phyloP scores from a whole-genome alignment of 352 stramenopile species.

The Globisporangium yorkense region DNA sequence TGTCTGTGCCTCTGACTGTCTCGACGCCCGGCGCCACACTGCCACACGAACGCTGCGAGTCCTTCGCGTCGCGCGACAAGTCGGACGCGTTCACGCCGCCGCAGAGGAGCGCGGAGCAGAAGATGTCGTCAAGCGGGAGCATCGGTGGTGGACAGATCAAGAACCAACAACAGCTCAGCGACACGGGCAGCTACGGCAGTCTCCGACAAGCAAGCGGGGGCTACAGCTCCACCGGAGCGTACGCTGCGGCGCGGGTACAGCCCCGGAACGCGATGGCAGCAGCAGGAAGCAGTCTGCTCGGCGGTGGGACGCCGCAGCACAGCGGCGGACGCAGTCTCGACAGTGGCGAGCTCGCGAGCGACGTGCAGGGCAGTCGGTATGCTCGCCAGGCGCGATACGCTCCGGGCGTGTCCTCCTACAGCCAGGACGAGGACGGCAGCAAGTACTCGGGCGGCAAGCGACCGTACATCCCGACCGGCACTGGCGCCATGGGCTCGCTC shows the following conservation, averaged over 20 bases:
- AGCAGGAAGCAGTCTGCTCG: slow-evolving; percentile 56
- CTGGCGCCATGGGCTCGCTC: slow-evolving; percentile 14
- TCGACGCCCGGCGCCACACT: slow-evolving; percentile 47
- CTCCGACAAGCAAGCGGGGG: slow-evolving; percentile 24
- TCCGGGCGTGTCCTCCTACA: slow-evolving; percentile 46
- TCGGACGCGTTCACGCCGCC: slow-evolving; percentile 49
- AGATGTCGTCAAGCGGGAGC: slow-evolving; percentile 36
- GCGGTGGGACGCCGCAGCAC: slow-evolving; percentile 42
- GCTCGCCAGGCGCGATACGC: slow-evolving; percentile 74
- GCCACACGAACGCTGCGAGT: slow-evolving; percentile 38
- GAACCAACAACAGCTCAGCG: slow-evolving; percentile 50
- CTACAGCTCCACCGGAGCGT: slow-evolving; percentile 15
- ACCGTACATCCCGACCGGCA: slow-evolving; percentile 35
- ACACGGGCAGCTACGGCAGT: slow-evolving; percentile 35
- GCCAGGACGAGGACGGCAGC: slow-evolving; percentile 32
- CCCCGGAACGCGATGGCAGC: slow-evolving; percentile 69
- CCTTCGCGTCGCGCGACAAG: slow-evolving; percentile 24
- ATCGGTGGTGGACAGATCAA: slow-evolving; percentile 31
- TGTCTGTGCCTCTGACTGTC: slow-evolving; percentile 61
- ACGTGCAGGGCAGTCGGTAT: slow-evolving; percentile 65
- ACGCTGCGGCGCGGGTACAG: slow-evolving; percentile 38
- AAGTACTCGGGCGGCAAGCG: slow-evolving; percentile 56
- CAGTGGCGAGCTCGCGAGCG: slow-evolving; percentile 32
- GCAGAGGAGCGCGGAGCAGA: slow-evolving; percentile 37
- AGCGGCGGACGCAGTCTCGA: slow-evolving; percentile 40